Evolutionary conservation across 108 stramenopile species (phyloP).

Genomic region (Seminavis robusta): DNA sequence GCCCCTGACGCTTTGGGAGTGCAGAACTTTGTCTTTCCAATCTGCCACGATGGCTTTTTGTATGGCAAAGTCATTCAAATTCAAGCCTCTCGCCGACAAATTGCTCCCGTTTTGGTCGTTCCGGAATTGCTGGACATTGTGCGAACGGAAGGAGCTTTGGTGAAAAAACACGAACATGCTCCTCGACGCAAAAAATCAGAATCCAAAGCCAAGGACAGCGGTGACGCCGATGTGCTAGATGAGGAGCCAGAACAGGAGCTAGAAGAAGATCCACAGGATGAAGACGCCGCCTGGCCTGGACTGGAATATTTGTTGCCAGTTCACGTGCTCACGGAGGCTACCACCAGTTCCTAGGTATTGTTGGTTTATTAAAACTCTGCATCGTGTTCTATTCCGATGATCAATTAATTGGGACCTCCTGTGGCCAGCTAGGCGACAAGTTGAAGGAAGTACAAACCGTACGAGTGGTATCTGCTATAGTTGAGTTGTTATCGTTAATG

Average conservation of each 20-base stretch:
- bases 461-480: no score
- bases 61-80: constrained; percentile 70
- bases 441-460: no score
- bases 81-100: constrained; percentile 49
- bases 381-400: background rate
- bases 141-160: constrained; percentile 50
- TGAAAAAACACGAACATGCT: constrained; percentile 21
- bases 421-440: no score
- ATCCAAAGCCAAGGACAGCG: constrained; percentile 6
- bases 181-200: constrained; percentile 16
- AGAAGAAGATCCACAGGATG: constrained; percentile 37
- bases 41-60: constrained; percentile 75
- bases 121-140: constrained; percentile 42
- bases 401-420: no score
- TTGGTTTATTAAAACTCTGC: background rate
- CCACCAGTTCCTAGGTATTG: no score
- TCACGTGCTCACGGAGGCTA: constrained; percentile 21
- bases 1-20: constrained; percentile 51
- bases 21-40: constrained; percentile 78
- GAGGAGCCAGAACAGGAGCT: constrained; percentile 40
- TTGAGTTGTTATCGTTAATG: no score
- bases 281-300: constrained; percentile 58
- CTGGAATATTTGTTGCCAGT: constrained; percentile 48
- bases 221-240: constrained; percentile 21
- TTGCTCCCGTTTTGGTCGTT: constrained; percentile 58